Evolutionary conservation across 2,329 filamentous ascomycete genomes (phyloP).

Genomic region (Coniochaeta ligniaria): DNA sequence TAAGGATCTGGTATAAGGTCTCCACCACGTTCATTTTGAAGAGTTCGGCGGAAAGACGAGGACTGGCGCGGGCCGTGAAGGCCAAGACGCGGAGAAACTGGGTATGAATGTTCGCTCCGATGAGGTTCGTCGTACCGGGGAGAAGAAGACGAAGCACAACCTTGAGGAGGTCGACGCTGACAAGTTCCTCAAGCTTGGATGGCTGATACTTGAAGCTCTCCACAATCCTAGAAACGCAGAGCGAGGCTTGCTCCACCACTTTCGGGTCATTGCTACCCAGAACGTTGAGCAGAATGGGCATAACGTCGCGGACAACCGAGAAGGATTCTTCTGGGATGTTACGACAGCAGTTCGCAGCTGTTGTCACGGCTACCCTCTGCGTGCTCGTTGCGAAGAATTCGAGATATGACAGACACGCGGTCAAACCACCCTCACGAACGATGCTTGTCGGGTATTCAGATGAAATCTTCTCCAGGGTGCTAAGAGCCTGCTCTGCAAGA

Average conservation of each 20-base stretch:
- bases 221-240: constrained; percentile 91
- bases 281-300: constrained; percentile 90
- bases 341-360: constrained; percentile 94
- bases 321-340: constrained; percentile 96
- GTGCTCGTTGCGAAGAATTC: constrained; percentile 98
- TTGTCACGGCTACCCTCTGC: constrained; percentile 92
- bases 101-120: constrained; percentile 90
- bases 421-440: constrained; percentile 89
- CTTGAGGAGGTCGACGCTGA: constrained; percentile 78
- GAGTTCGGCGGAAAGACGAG: constrained; percentile 77
- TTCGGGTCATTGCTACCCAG: constrained; percentile 89
- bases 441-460: constrained; percentile 93
- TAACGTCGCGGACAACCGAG: constrained; percentile 83
- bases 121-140: constrained; percentile 91
- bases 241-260: constrained; percentile 91
- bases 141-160: constrained; percentile 81
- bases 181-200: constrained; percentile 82
- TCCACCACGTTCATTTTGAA: constrained; percentile 97
- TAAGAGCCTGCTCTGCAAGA: constrained; percentile 91
- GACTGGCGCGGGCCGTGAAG: constrained; percentile 84
- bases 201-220: constrained; percentile 93
- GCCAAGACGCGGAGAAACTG: constrained; percentile 90
- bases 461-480: constrained; percentile 95
- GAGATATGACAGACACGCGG: constrained; percentile 89
- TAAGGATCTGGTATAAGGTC: constrained; percentile 94